A percentile compares a stretch with the other conserved stretches of the same genome.
Evolutionary conservation across 2,329 filamentous ascomycete genomes (phyloP).

Genomic region (Graphilbum ipis-grandicollis): DNA sequence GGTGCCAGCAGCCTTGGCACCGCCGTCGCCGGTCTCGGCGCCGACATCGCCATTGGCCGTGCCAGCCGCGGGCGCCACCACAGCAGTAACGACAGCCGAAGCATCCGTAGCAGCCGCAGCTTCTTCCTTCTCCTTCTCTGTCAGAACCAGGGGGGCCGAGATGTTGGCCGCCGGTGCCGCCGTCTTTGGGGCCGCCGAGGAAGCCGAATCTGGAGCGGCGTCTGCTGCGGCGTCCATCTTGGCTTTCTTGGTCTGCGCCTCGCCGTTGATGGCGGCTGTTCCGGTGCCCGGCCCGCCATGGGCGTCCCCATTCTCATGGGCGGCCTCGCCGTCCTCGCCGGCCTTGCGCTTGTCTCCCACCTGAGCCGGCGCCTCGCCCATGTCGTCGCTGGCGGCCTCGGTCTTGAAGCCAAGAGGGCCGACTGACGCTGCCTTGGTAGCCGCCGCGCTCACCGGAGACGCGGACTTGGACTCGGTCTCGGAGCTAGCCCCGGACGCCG

Average conservation of each 20-base stretch:
- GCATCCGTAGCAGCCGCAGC: no score
- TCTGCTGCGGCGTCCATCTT: slow-evolving; percentile 7
- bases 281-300: neutral
- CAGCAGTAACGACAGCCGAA: no score
- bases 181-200: neutral
- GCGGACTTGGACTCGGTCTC: no score
- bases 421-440: neutral
- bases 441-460: no score
- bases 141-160: neutral
- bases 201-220: neutral
- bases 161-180: neutral
- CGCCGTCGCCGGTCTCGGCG: neutral
- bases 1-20: slow-evolving; percentile 1
- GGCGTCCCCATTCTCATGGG: neutral
- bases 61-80: no score
- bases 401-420: neutral
- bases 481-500: no score
- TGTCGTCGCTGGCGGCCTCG: no score
- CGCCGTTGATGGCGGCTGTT: neutral
- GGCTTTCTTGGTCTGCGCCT: slow-evolving; percentile 7
- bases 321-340: slow-evolving; percentile 1
- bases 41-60: no score
- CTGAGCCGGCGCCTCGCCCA: neutral
- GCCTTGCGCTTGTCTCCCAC: slow-evolving; percentile 12
- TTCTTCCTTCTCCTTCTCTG: neutral